These are phyloP conservation scores for Lyophyllum shimeji DNA, from an alignment of 768 basidiomycete genomes.

Conservation along the genomic window DNA sequence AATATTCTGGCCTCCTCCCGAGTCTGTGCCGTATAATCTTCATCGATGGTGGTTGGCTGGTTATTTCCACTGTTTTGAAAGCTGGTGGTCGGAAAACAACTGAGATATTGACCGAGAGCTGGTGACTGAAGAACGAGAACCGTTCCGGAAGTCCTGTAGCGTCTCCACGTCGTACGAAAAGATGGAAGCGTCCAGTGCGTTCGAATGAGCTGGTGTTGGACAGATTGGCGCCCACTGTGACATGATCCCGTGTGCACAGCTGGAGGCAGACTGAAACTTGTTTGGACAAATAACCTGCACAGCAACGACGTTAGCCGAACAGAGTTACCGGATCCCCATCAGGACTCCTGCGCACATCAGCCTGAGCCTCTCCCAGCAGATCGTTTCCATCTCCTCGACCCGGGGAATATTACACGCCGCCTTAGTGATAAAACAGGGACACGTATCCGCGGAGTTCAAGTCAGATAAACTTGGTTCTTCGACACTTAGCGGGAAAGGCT, in stretches of 20 bases:
- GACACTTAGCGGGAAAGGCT: background rate
- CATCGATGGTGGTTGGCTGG: slow-evolving; percentile 3
- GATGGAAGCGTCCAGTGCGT: background rate
- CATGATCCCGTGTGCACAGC: background rate
- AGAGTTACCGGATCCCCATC: background rate
- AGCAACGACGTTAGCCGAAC: background rate
- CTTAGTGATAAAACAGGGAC: background rate
- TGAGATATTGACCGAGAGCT: too few relatives aligned
- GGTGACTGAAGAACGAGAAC: background rate
- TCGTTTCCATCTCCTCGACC: background rate
- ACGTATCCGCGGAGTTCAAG: background rate
- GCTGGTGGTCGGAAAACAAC: background rate
- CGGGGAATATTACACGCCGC: background rate
- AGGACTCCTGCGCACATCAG: background rate
- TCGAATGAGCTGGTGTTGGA: background rate
- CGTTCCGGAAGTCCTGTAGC: background rate
- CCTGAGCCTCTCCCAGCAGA: too few relatives aligned
- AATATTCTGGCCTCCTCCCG: slow-evolving; percentile 7
- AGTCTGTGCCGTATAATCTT: slow-evolving; percentile 14
- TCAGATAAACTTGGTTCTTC: background rate
- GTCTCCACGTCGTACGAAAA: background rate
- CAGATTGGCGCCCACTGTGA: background rate
- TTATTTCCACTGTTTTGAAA: background rate
- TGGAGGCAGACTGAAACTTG: background rate
- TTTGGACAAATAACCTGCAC: background rate